These are phyloP conservation scores for Leccinellum rugosiceps DNA, from an alignment of 768 basidiomycete genomes.

Conservation along the genomic window DNA sequence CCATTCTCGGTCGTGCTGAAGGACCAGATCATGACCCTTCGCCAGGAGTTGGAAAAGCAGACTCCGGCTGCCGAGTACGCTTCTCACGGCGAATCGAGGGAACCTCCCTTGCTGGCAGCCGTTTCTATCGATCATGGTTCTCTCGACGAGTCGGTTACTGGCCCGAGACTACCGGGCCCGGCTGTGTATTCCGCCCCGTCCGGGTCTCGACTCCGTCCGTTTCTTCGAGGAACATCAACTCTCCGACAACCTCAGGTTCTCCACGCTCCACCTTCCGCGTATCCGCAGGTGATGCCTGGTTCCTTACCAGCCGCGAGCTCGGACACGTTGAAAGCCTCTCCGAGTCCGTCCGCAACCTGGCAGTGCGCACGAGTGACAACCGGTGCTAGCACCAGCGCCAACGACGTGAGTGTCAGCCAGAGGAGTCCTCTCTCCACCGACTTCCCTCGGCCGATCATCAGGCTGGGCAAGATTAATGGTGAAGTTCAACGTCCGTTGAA, in stretches of 20 bases:
- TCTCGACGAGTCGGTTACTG: not conserved
- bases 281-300: constrained; percentile 29
- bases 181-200: not conserved
- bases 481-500: not conserved
- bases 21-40: constrained; percentile 56
- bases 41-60: constrained; percentile 61
- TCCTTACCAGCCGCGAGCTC: constrained; percentile 10
- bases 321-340: not conserved
- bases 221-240: not conserved
- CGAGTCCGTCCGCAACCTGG: not conserved
- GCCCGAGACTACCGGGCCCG: not conserved
- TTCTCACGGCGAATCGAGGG: not conserved
- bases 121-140: not conserved
- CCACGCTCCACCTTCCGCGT: constrained; percentile 23
- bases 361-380: not conserved
- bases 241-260: constrained; percentile 5
- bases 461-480: not conserved
- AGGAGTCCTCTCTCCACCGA: constrained; percentile 3
- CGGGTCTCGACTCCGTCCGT: not conserved
- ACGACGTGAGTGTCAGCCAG: not conserved
- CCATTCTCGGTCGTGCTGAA: constrained; percentile 52
- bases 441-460: not conserved
- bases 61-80: not conserved
- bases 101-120: not conserved
- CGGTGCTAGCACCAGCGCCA: not conserved